These are phyloP conservation scores for Rhododendron ferrugineum DNA, from an alignment of 148 eudicot species.

Conservation along the genomic window DNA sequence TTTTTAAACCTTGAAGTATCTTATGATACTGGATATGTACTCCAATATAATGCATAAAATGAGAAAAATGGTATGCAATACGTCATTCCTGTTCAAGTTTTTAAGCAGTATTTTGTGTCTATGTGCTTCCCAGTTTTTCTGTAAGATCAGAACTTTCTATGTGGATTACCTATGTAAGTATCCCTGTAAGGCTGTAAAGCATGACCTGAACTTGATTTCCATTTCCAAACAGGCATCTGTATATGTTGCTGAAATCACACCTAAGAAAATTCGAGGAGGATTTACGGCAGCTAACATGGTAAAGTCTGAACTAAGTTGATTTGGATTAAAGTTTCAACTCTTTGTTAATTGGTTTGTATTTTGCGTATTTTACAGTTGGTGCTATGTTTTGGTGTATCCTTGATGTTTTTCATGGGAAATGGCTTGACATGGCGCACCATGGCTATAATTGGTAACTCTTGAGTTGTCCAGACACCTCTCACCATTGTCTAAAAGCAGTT, in stretches of 20 bases:
- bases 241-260: conserved; percentile 56
- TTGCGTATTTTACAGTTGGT: conserved; percentile 20
- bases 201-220: background rate
- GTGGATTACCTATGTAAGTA: background rate
- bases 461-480: background rate
- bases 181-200: background rate
- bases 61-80: background rate
- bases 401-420: conserved; percentile 33
- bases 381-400: conserved; percentile 22
- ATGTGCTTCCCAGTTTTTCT: background rate
- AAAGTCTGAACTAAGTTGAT: background rate
- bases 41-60: too few relatives aligned
- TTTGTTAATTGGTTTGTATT: background rate
- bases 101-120: background rate
- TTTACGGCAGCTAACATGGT: conserved; percentile 24
- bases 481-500: too few relatives aligned
- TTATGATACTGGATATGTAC: too few relatives aligned
- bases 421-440: conserved; percentile 32
- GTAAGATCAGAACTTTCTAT: background rate
- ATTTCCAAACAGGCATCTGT: conserved; percentile 31
- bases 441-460: conserved; percentile 30
- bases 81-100: background rate
- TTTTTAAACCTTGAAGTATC: too few relatives aligned
- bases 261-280: conserved; percentile 51
- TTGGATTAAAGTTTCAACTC: background rate